Percentiles rank a stretch among this genome's conserved stretches.
Conservation (phyloP, 495 filamentous ascomycete genomes). For the Lophiotrema nucula region DNA sequence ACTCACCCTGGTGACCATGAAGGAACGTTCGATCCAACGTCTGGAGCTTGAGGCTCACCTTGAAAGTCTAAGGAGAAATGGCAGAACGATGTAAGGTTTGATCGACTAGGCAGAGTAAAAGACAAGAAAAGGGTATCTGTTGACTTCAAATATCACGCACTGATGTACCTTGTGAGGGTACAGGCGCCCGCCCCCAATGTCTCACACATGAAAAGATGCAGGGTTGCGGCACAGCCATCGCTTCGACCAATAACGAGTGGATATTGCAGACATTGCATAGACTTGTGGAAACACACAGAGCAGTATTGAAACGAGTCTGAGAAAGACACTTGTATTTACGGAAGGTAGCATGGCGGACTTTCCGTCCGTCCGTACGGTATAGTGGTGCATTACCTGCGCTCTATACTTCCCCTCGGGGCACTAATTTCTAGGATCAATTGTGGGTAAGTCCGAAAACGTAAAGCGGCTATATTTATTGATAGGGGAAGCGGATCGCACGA, state of each 20-base stretch:
- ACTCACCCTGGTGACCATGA: background rate
- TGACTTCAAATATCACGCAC: background rate
- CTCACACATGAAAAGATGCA: background rate
- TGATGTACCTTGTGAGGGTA: background rate
- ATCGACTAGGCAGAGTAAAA: background rate
- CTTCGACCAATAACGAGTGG: background rate
- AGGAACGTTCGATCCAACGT: too few relatives aligned
- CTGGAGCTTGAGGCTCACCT: too few relatives aligned
- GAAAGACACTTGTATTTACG: too few relatives aligned
- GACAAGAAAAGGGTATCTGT: background rate
- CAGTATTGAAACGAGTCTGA: background rate
- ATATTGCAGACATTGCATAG: background rate
- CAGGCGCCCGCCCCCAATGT: background rate
- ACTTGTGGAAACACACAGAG: background rate
- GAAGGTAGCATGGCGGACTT: too few relatives aligned
- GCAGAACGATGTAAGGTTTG: background rate
- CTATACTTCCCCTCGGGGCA: too few relatives aligned
- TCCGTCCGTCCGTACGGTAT: too few relatives aligned
- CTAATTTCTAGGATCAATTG: too few relatives aligned
- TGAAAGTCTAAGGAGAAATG: background rate
- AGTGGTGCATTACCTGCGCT: too few relatives aligned
- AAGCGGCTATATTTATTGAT: too few relatives aligned
- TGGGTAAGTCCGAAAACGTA: too few relatives aligned
- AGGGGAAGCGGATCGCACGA: too few relatives aligned
- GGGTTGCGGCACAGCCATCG: constrained; percentile 3